Conservation (phyloP, 2,329 filamentous ascomycete species). For the Ceratocystis lukuohia region DNA sequence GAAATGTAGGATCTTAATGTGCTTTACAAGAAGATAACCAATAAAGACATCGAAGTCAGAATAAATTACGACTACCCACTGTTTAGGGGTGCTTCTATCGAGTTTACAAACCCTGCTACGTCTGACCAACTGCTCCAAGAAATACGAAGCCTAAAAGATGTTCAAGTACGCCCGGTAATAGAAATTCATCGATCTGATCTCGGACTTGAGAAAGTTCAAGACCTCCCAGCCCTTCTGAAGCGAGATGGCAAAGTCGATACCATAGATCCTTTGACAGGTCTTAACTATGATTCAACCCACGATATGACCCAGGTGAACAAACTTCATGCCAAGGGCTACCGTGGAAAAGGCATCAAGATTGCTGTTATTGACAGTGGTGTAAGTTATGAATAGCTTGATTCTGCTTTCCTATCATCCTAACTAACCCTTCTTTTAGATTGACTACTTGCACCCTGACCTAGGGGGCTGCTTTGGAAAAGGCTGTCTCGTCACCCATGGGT, state of each 20-base stretch:
- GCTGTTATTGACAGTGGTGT: conserved; percentile 42
- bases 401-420: neutral
- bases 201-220: conserved; percentile 24
- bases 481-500: conserved; percentile 44
- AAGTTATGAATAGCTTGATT: conserved; percentile 24
- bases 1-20: conserved; percentile 30
- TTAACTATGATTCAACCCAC: conserved; percentile 33
- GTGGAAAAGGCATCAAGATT: conserved; percentile 40
- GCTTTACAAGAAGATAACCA: conserved; percentile 29
- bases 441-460: conserved; percentile 50
- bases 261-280: conserved; percentile 9
- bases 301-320: conserved; percentile 44
- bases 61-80: conserved; percentile 38
- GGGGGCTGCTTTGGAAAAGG: conserved; percentile 50
- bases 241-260: neutral
- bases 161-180: conserved; percentile 39
- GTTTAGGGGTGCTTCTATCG: conserved; percentile 42
- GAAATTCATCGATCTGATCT: conserved; percentile 33
- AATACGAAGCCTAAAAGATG: conserved; percentile 31
- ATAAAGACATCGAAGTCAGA: conserved; percentile 31
- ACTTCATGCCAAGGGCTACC: conserved; percentile 35
- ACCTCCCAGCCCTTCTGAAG: neutral
- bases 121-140: conserved; percentile 32
- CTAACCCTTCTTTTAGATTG: conserved; percentile 30
- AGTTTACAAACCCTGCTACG: conserved; percentile 35